Percentiles rank a stretch among this genome's conserved stretches.
Conservation (phyloP, 768 basidiomycete species). For the Leucosporidium creatinivorum region DNA sequence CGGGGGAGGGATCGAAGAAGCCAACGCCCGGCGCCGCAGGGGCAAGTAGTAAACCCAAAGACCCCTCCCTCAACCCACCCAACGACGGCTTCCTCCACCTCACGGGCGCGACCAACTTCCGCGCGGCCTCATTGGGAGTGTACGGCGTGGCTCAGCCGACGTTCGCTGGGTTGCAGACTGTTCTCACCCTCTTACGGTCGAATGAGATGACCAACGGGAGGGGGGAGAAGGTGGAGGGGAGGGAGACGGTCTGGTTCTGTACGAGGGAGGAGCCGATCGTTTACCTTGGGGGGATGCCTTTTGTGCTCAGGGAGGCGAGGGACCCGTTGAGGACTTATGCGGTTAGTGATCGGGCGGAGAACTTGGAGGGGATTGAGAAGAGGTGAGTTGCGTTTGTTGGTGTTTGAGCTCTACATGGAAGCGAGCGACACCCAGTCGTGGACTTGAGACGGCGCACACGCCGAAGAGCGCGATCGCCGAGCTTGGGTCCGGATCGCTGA, state of each 20-base stretch:
- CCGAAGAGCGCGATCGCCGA: too few relatives aligned
- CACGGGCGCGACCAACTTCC: conserved; percentile 91
- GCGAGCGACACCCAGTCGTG: too few relatives aligned
- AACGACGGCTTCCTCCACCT: conserved; percentile 53
- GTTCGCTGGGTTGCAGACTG: conserved; percentile 79
- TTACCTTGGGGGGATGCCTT: conserved; percentile 73
- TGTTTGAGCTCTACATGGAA: too few relatives aligned
- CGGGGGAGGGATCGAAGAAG: not conserved
- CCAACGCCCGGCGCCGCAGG: too few relatives aligned
- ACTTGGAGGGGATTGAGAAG: conserved; percentile 80
- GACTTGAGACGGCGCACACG: too few relatives aligned
- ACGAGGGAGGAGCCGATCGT: conserved; percentile 90
- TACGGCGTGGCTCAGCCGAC: conserved; percentile 95
- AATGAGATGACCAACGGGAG: conserved; percentile 33
- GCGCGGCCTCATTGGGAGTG: conserved; percentile 79
- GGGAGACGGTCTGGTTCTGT: conserved; percentile 75
- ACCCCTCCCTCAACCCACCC: not conserved
- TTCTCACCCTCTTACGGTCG: conserved; percentile 63
- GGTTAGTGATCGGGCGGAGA: conserved; percentile 86
- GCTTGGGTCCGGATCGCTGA: not conserved
- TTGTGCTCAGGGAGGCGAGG: conserved; percentile 78
- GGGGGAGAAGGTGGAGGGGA: conserved; percentile 5
- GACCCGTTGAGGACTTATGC: conserved; percentile 70
- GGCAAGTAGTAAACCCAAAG: not conserved
- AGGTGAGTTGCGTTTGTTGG: not conserved